These are phyloP conservation scores for Testicularia cyperi DNA, from an alignment of 1,284 basidiomycete species.

Conservation along the genomic window DNA sequence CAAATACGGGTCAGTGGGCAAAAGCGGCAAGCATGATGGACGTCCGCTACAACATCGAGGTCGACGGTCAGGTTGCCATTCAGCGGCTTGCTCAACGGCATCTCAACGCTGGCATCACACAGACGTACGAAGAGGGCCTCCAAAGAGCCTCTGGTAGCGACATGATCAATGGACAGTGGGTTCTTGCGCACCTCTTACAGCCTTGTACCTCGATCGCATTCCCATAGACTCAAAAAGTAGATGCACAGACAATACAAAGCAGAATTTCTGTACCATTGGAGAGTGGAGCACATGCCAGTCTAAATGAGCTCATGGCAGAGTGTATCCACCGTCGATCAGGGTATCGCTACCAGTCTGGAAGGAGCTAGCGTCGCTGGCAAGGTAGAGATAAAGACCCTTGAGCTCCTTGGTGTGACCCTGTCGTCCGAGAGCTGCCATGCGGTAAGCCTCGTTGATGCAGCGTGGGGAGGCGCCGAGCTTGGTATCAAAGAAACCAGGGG, in stretches of 20 bases:
- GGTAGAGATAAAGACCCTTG: conserved; percentile 53
- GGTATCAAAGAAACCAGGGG: conserved; percentile 58
- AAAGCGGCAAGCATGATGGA: conserved; percentile 72
- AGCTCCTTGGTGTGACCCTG: conserved; percentile 57
- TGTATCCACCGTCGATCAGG: conserved; percentile 52
- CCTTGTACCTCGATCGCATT: too few species aligned
- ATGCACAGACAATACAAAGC: too few species aligned
- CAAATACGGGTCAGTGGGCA: conserved; percentile 73
- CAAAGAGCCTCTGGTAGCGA: conserved; percentile 67
- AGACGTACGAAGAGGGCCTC: conserved; percentile 68
- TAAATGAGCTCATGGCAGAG: conserved; percentile 36
- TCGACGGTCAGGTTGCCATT: conserved; percentile 69
- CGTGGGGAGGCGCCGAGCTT: conserved; percentile 48
- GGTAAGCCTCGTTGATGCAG: conserved; percentile 37
- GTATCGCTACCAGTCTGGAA: conserved; percentile 44
- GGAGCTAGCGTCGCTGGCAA: conserved; percentile 42
- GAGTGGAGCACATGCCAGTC: too few species aligned
- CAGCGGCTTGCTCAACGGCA: too few species aligned
- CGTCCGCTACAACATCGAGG: conserved; percentile 75
- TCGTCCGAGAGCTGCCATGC: conserved; percentile 44
- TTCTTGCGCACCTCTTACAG: too few species aligned
- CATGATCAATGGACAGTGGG: too few species aligned
- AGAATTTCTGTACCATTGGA: too few species aligned
- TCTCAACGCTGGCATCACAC: conserved; percentile 72
- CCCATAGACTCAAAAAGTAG: too few species aligned